Evolutionary conservation across 2,329 filamentous ascomycete species (phyloP), one percentile per base, ranked within the genome.

Genomic region (Colletotrichum liaoningense): DNA sequence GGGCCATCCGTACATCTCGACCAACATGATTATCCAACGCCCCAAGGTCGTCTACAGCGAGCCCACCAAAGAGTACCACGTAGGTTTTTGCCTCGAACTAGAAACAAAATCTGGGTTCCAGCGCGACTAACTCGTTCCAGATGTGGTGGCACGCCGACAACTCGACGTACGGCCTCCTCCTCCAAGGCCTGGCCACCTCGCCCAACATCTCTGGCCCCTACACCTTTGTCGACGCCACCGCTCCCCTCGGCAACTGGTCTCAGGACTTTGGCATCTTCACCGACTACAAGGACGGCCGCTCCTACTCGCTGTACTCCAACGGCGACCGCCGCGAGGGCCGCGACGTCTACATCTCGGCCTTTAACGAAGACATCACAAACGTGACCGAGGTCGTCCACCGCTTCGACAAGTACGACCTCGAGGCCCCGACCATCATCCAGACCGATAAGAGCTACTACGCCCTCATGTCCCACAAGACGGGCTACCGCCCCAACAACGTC

Each of bases 111-210:
- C 1, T 12, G 3, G 2, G 1, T 55, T 14, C 19, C 19, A 12
- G 19, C 16, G 7, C 16, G 42, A 58, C 46, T 56, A 49, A 69
- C 9, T 77, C 12, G 4, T 0, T 1, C 0, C n/a, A 89, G 78
- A 88, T 89, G 88, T 88, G 87, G 85, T 91, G 89, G 89, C 89
- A 91, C 73, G 89, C 89, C 35, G 89, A 91, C 73, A 89, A 91
- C 73, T 84, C 84, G 7, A 87, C 84, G 0, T 91, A 91, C 73
- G 87, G 88, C 9, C 84, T 86, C 75, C 83, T 91, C 0, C 84
- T 90, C 0, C 89, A 91, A 79, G 89, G 89, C 0, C 81, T 90
- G 42, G 89, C 89, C 3, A 86, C 85, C 1, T 84, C 88, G 0
- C 85, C 88, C 67, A 86, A 84, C 33, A 86, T 89, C 67, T 83